These are phyloP conservation scores for Beverwykella pulmonaria DNA, from an alignment of 495 filamentous ascomycete species.

Conservation along the genomic window DNA sequence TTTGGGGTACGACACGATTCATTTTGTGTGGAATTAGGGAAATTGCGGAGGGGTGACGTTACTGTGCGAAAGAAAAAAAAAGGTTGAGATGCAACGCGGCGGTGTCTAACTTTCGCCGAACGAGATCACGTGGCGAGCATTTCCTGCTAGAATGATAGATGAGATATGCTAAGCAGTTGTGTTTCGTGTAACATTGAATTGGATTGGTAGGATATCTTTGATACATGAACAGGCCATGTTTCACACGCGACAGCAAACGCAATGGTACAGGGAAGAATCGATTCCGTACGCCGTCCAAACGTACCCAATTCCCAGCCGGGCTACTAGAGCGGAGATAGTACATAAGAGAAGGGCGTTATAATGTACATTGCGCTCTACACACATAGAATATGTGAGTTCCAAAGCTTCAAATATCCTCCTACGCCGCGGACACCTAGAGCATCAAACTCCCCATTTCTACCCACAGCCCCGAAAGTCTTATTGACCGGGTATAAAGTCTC, in stretches of 20 bases:
- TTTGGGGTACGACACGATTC: slow-evolving; percentile 23
- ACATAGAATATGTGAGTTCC: too few species aligned
- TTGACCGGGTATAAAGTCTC: background rate
- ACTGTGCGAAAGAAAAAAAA: slow-evolving; percentile 2
- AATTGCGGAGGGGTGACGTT: background rate
- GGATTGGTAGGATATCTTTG: background rate
- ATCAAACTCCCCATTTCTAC: background rate
- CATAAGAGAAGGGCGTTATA: slow-evolving; percentile 18
- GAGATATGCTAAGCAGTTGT: too few species aligned
- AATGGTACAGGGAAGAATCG: background rate
- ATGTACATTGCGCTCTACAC: slow-evolving; percentile 9
- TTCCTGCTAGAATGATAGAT: background rate
- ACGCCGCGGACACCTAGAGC: background rate
- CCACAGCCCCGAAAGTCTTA: background rate
- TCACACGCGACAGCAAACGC: background rate
- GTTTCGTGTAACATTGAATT: background rate
- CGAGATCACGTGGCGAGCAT: slow-evolving; percentile 23
- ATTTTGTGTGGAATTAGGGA: slow-evolving; percentile 11
- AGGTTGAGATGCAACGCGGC: slow-evolving; percentile 29
- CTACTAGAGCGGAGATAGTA: slow-evolving; percentile 30
- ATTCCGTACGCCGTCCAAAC: slow-evolving; percentile 5
- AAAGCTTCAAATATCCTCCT: background rate
- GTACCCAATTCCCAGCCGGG: background rate
- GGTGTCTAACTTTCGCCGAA: slow-evolving; percentile 27
- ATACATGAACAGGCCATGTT: background rate